Base-by-base conservation (phyloP, 352 stramenopile species). In the Lagenidium giganteum region DNA sequence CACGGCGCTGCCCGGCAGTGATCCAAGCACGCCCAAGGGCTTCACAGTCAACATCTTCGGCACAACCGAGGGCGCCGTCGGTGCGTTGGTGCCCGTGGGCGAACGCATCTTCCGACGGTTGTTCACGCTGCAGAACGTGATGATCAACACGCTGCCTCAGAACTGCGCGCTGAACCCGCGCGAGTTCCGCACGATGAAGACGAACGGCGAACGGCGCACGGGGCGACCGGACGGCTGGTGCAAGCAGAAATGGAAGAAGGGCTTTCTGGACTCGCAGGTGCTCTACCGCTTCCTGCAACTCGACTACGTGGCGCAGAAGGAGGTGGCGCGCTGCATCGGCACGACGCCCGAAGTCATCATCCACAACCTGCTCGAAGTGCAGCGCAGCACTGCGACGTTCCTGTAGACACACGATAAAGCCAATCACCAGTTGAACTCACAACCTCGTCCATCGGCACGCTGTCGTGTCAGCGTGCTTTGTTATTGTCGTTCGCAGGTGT, bases 201-300 rank as follows among this genome's bases (percentile, higher is more conserved):
- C 69, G 5, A 81, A 84, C 38, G 54, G 48, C 0, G 54, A 71
- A 29, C 57, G 49, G 18, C 50, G 61, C 33, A 72, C 56, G 16
- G 75, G 75, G 5, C 51, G 75, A 25, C 42, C 64, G 3, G 75
- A 87, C 41, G 75, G 67, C 3, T 87, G 75, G 75, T 82, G 61
- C 51, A 87, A 81, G 49, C 73, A 83, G 30, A 87, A 87, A 50
- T 84, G 70, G 64, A 85, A 87, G 35, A 87, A 87, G 58, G 83
- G 70, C 33, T 87, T 87, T 36, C 36, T 87, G 47, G 75, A 87
- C 40, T 66, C 61, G 4, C 60, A 78, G 1, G 71, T 89, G 52
- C 50, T 91, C 18, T 80, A 78, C 34, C 68, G 64, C n/a, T 91
- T 87, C 47, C 45, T 84, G 32, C 52, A 67, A 11, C 50, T 91